Conservation (phyloP, 495 filamentous ascomycete species). For the Aspergillus sclerotiicarbonarius region DNA sequence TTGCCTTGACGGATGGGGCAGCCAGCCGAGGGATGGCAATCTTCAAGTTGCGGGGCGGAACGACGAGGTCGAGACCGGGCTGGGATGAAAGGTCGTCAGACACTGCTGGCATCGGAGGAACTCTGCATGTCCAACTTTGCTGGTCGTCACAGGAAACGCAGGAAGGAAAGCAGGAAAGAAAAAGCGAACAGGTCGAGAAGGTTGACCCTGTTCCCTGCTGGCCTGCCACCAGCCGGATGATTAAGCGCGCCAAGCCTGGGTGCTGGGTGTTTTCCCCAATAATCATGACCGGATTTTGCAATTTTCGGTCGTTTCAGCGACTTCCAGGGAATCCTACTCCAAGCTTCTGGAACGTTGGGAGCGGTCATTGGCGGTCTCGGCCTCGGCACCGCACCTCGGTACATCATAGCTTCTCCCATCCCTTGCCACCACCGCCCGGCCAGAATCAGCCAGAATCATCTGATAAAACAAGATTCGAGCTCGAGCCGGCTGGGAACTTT, state of each 20-base stretch:
- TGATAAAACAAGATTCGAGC: no score
- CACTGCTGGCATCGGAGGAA: background rate
- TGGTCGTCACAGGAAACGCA: background rate
- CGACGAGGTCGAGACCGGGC: background rate
- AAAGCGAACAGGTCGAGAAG: background rate
- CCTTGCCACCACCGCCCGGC: no score
- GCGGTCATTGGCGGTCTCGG: no score
- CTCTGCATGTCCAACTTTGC: background rate
- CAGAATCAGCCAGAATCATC: no score
- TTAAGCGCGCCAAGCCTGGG: constrained; percentile 1
- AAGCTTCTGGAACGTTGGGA: no score
- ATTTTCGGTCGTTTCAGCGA: no score
- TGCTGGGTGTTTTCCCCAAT: background rate
- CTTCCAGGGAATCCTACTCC: no score
- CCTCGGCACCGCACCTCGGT: no score
- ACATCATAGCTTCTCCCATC: no score
- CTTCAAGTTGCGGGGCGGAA: background rate
- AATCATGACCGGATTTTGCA: no score
- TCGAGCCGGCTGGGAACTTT: no score
- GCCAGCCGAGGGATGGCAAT: background rate
- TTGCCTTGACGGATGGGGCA: background rate
- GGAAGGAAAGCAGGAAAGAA: background rate
- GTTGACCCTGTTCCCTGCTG: no score
- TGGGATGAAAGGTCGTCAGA: background rate
- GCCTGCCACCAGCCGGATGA: background rate